These are phyloP conservation scores for Viola pubescens DNA, from an alignment of 441 rosid genomes.

Conservation along the genomic window DNA sequence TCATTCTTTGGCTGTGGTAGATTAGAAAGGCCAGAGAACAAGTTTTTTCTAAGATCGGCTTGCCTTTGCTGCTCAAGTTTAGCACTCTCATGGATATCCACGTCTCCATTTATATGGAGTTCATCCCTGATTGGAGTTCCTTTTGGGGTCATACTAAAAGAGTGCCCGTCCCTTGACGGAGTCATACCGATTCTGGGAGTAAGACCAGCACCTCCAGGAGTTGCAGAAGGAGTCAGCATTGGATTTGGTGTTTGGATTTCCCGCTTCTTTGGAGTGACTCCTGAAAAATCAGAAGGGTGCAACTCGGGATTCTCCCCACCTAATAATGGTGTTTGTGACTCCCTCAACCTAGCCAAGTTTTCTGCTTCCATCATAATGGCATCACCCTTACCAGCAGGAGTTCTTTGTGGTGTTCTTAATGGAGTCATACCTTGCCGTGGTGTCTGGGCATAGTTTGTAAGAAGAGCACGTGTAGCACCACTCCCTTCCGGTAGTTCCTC, in stretches of 20 bases:
- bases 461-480: constrained; percentile 90
- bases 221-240: constrained; percentile 75
- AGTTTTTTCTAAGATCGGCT: constrained; percentile 71
- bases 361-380: constrained; percentile 99
- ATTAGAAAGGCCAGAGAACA: constrained; percentile 57
- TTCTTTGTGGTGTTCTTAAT: constrained; percentile 83
- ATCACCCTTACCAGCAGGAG: constrained; percentile 96
- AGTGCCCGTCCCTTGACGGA: constrained; percentile 76
- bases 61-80: constrained; percentile 72
- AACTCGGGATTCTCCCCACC: constrained; percentile 98
- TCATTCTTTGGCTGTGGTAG: constrained; percentile 98
- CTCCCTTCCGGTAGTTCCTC: constrained; percentile 87
- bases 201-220: constrained; percentile 72
- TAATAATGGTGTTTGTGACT: constrained; percentile 94
- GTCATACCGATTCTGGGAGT: constrained; percentile 93
- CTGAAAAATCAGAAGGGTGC: constrained; percentile 99
- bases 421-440: constrained; percentile 89
- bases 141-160: constrained; percentile 77
- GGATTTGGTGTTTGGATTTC: constrained; percentile 93
- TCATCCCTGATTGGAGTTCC: constrained; percentile 97
- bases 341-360: constrained; percentile 86
- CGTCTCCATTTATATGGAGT: constrained; percentile 86
- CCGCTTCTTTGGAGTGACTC: constrained; percentile 86
- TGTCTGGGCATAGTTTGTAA: constrained; percentile 87
- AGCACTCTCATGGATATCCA: constrained; percentile 69